Percentiles rank a stretch among this genome's conserved stretches.
Evolutionary conservation across 2,329 filamentous ascomycete genomes (phyloP).

Genomic region (Epichloe scottii): DNA sequence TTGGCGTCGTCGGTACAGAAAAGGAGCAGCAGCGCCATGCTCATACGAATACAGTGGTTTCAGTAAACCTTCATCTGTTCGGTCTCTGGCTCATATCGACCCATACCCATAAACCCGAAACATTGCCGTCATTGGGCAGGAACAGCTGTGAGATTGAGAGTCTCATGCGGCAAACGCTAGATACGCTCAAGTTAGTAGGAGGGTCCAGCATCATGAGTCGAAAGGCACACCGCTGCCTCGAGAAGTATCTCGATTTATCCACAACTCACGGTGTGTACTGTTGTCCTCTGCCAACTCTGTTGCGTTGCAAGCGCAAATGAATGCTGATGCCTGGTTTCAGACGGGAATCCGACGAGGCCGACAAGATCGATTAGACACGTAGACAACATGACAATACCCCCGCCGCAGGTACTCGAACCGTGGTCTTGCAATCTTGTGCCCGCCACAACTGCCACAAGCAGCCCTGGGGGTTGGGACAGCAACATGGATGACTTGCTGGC

Average conservation of each 20-base stretch:
- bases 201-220: conserved; percentile 12
- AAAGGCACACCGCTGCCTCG: conserved; percentile 13
- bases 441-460: not conserved
- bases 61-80: conserved; percentile 17
- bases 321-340: not conserved
- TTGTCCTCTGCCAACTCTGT: not conserved
- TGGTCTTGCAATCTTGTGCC: not conserved
- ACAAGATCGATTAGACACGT: too few species aligned
- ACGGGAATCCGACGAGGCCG: not conserved
- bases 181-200: conserved; percentile 10
- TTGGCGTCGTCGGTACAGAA: not conserved
- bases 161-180: conserved; percentile 7
- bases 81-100: conserved; percentile 13
- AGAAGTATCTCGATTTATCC: conserved; percentile 9
- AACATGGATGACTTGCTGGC: conserved; percentile 9
- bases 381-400: not conserved
- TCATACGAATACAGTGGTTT: conserved; percentile 10
- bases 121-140: conserved; percentile 5
- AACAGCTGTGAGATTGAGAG: conserved; percentile 7
- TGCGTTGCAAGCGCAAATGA: not conserved
- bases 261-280: conserved; percentile 7
- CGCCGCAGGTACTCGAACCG: not conserved
- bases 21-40: too few species aligned
- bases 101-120: conserved; percentile 4
- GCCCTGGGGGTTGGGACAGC: not conserved